Evolutionary conservation across 139 green algal species (phyloP).

Genomic region (Bryopsis sp.): DNA sequence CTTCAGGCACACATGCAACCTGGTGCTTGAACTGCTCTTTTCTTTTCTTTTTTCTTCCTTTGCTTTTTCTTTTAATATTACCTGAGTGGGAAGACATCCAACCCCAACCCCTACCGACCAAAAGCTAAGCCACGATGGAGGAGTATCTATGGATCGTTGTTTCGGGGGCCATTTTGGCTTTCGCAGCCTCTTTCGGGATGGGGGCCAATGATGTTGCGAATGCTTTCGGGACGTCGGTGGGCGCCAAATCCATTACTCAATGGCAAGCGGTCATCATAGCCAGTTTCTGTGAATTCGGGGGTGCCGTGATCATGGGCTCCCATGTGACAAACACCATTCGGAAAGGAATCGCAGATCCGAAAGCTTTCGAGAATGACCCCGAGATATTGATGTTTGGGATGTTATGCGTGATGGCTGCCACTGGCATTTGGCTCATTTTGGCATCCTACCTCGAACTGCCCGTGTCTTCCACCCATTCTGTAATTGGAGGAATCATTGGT

Average conservation of each 20-base stretch:
- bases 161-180: background rate
- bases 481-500: constrained; percentile 27
- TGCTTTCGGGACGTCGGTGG: constrained; percentile 30
- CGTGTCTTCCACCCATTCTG: constrained; percentile 21
- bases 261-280: constrained; percentile 30
- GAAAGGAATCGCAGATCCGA: constrained; percentile 30
- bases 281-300: constrained; percentile 32
- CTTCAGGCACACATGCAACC: no score
- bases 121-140: no score
- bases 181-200: background rate
- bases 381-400: constrained; percentile 56
- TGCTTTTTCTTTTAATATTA: no score
- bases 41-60: no score
- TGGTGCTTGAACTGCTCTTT: no score
- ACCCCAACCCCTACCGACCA: no score
- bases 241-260: constrained; percentile 27
- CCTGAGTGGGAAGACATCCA: no score
- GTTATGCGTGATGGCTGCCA: constrained; percentile 40
- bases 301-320: constrained; percentile 28
- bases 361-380: constrained; percentile 27
- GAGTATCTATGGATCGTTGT: background rate
- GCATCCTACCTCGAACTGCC: constrained; percentile 44
- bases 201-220: constrained; percentile 29
- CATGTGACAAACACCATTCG: constrained; percentile 46
- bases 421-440: constrained; percentile 46